Evolutionary conservation across 768 basidiomycete genomes (phyloP), one percentile per base, ranked within the genome.

Genomic region (Naganishia randhawae): DNA sequence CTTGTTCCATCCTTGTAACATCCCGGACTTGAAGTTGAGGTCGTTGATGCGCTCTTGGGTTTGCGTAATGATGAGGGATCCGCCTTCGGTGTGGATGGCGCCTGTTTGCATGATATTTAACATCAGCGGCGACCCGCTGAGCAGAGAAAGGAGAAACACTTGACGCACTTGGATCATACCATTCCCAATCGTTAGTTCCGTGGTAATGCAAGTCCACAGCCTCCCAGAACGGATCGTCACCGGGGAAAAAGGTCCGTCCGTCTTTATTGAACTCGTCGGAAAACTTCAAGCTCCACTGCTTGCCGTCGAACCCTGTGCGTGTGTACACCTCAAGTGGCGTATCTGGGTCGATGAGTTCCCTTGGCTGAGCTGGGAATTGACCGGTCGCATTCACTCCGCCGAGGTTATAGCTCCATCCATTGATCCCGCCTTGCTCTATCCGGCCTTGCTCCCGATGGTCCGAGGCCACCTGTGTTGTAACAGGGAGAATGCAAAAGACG

Each of bases 301-400:
- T 82, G 1, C 93, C 94, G 39, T 96, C 91, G 71, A 84, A 90
- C 3, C 89, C 91, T 2, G 82, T 85, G 16, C 88, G 83, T 37
- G 85, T 85, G 66, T 81, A 77, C 10, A 82, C 88, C 14, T 81
- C 78, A 1, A 78, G 51, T 1, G 90, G 90, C 0, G 95, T 98
- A 27, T 87, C 88, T 1, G 73, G 63, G 81, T 99, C 95, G 72
- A 98, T 85, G 32, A 96, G 78, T 0, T 71, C 79, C 65, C 85
- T 84, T 2, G 86, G 83, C 1, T 93, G 84, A 63, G 82, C 78
- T 0, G 94, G 92, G 35, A 96, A 86, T 80, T 97, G 94, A 1
- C 95, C 95, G 0, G 89, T 84, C 16, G 81, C 85, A 73, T 98
- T 98, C 72, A 91, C 87, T 3, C 89, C 89, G 22, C 93, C 94